Percentiles rank a stretch among this genome's conserved stretches.
Conservation (phyloP, 2,329 filamentous ascomycete species). For the Colletotrichum liriopes region DNA sequence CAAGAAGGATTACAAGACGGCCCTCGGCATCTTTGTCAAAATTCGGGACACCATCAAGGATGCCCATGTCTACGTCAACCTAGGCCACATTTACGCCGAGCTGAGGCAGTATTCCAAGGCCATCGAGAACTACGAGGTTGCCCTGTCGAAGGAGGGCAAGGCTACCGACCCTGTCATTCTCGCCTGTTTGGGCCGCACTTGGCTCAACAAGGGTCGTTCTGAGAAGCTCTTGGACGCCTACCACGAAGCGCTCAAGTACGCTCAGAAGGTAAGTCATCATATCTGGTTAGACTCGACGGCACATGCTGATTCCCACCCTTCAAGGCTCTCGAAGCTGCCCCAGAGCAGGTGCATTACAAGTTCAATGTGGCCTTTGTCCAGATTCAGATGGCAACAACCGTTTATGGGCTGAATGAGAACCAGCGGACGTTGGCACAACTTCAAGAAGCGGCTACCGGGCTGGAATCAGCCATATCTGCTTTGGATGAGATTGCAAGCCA, state of each 20-base stretch:
- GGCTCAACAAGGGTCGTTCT: constrained; percentile 83
- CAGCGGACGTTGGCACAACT: constrained; percentile 86
- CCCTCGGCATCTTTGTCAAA: constrained; percentile 90
- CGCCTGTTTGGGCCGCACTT: constrained; percentile 89
- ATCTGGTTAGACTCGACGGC: neutral
- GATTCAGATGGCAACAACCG: constrained; percentile 89
- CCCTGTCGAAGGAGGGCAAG: constrained; percentile 83
- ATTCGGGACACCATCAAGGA: constrained; percentile 93
- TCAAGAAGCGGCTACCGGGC: constrained; percentile 82
- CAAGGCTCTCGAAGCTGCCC: constrained; percentile 82
- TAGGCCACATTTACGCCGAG: constrained; percentile 94
- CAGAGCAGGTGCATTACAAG: constrained; percentile 90
- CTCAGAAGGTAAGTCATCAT: constrained; percentile 69
- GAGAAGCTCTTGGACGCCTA: constrained; percentile 73
- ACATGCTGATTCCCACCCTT: constrained; percentile 46
- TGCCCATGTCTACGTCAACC: constrained; percentile 89
- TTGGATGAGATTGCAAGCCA: constrained; percentile 75
- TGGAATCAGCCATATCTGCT: constrained; percentile 87
- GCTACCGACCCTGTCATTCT: constrained; percentile 82
- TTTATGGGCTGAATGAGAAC: constrained; percentile 81
- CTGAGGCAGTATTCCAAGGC: constrained; percentile 91
- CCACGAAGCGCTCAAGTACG: constrained; percentile 71
- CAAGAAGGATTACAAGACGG: constrained; percentile 87
- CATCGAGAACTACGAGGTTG: constrained; percentile 94
- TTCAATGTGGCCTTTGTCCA: constrained; percentile 99